These are phyloP conservation scores for Penicillium psychrofluorescens DNA, from an alignment of 495 filamentous ascomycete genomes.

Conservation along the genomic window DNA sequence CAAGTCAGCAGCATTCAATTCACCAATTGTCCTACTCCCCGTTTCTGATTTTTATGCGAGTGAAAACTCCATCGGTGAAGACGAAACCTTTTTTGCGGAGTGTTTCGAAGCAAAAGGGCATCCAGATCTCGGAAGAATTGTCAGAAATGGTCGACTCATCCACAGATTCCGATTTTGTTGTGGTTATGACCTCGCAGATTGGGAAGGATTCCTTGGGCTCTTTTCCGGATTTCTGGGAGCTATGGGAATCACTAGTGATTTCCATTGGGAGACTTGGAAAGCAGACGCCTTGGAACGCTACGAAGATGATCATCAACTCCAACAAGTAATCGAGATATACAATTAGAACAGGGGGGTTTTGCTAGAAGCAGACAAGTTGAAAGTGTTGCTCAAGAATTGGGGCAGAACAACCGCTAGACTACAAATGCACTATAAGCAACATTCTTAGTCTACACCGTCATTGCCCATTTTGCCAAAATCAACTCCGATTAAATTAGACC, in stretches of 20 bases:
- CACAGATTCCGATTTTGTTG: constrained; percentile 33
- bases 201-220: constrained; percentile 34
- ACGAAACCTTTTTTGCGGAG: constrained; percentile 24
- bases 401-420: too few species aligned
- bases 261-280: constrained; percentile 29
- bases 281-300: constrained; percentile 19
- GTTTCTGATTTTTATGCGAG: constrained; percentile 35
- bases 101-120: constrained; percentile 25
- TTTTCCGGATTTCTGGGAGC: constrained; percentile 27
- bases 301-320: constrained; percentile 16
- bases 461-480: too few species aligned
- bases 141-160: constrained; percentile 24
- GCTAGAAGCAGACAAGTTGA: too few species aligned
- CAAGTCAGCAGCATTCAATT: constrained; percentile 31
- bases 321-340: not conserved
- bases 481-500: too few species aligned
- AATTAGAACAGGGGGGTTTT: not conserved
- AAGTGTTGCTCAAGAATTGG: too few species aligned
- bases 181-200: constrained; percentile 29
- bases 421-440: too few species aligned
- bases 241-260: constrained; percentile 15
- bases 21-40: constrained; percentile 33
- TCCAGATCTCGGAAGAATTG: constrained; percentile 19
- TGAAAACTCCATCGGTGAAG: constrained; percentile 22
- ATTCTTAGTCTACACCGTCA: too few species aligned